These are phyloP conservation scores for Blastomyces gilchristii DNA, from an alignment of 2,329 filamentous ascomycete species.

Conservation along the genomic window DNA sequence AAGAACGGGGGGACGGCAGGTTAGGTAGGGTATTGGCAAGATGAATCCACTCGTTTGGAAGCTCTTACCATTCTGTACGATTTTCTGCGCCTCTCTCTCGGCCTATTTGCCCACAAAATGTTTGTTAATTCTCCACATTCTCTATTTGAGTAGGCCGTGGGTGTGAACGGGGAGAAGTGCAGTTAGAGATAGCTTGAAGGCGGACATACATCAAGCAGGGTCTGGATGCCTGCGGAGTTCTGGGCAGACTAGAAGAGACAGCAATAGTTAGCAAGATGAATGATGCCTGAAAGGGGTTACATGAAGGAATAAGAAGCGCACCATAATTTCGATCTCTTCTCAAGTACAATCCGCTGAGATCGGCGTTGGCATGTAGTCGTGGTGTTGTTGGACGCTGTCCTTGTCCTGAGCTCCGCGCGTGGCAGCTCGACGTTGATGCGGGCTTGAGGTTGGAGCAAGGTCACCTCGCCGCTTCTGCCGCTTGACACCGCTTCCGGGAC, in stretches of 20 bases:
- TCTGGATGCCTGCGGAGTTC: constrained; percentile 97
- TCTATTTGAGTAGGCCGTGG: neutral
- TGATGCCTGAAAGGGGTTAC: neutral
- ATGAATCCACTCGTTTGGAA: neutral
- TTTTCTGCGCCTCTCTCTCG: constrained; percentile 97
- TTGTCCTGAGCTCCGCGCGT: neutral
- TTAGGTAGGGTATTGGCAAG: neutral
- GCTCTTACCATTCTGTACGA: constrained; percentile 80
- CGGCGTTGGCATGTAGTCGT: neutral
- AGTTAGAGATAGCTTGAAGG: neutral
- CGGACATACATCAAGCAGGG: constrained; percentile 80
- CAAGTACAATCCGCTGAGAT: neutral
- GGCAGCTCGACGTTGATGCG: neutral
- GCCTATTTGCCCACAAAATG: constrained; percentile 48
- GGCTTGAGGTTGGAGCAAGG: neutral
- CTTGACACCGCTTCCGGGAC: neutral
- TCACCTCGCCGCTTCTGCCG: constrained; percentile 2
- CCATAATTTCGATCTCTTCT: constrained; percentile 8
- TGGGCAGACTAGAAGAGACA: constrained; percentile 57
- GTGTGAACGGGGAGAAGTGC: constrained; percentile 6
- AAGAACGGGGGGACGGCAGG: neutral
- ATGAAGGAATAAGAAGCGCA: neutral
- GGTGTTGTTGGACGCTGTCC: neutral
- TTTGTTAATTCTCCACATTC: neutral
- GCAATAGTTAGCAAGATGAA: constrained; percentile 1